Evolutionary conservation across 805 yeast species (phyloP).

Genomic region (Candida anglica): DNA sequence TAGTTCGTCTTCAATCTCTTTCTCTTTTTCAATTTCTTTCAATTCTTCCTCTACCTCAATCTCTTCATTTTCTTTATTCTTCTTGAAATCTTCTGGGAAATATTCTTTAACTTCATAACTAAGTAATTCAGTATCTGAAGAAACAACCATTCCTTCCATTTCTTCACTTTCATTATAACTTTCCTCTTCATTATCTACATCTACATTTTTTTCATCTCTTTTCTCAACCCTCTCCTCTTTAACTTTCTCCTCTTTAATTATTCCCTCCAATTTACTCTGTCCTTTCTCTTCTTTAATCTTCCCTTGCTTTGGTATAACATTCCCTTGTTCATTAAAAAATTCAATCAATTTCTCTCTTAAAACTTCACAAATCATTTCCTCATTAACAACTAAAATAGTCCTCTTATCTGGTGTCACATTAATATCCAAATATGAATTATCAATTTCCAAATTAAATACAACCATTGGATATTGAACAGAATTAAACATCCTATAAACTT

Average conservation of each 20-base stretch:
- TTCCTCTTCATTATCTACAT: slow-evolving; percentile 6
- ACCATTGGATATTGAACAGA: slow-evolving; percentile 70
- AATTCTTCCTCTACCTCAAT: slow-evolving; percentile 2
- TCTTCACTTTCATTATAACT: background rate
- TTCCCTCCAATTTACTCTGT: slow-evolving; percentile 2
- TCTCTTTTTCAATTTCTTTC: slow-evolving; percentile 5
- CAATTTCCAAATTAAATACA: slow-evolving; percentile 54
- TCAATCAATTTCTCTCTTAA: slow-evolving; percentile 47
- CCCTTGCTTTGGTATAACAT: slow-evolving; percentile 9
- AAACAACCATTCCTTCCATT: too few relatives aligned
- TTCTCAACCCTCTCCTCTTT: slow-evolving; percentile 1
- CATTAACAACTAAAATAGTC: slow-evolving; percentile 64
- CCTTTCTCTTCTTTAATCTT: background rate
- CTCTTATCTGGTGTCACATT: slow-evolving; percentile 93
- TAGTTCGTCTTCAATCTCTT: slow-evolving; percentile 1
- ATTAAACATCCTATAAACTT: slow-evolving; percentile 68
- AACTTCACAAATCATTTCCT: slow-evolving; percentile 51
- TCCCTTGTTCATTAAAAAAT: slow-evolving; percentile 41
- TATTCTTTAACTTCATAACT: slow-evolving; percentile 1
- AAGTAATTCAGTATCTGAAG: slow-evolving; percentile 2
- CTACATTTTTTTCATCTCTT: background rate
- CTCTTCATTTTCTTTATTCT: slow-evolving; percentile 2
- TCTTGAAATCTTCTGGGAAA: slow-evolving; percentile 1
- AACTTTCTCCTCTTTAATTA: too few relatives aligned
- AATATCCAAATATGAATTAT: slow-evolving; percentile 60